These are phyloP conservation scores for Lasiodiplodia gonubiensis DNA, from an alignment of 2,329 filamentous ascomycete species.

Conservation along the genomic window DNA sequence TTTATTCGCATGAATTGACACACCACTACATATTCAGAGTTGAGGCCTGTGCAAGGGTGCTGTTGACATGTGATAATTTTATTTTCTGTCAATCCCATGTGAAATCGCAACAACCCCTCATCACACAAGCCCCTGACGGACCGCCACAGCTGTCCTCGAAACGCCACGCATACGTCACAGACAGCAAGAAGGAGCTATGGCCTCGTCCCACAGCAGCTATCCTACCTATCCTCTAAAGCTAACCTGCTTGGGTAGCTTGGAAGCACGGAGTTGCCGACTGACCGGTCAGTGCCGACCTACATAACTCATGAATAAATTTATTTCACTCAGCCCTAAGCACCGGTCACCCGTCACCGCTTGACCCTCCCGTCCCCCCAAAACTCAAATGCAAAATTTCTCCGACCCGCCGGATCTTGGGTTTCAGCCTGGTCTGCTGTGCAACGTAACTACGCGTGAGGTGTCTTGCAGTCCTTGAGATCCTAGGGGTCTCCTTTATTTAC, in stretches of 20 bases:
- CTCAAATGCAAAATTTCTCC: background rate
- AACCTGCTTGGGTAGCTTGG: background rate
- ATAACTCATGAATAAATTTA: background rate
- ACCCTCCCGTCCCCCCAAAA: background rate
- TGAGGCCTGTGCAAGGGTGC: background rate
- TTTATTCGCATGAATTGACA: background rate
- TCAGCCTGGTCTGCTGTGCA: background rate
- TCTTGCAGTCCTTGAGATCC: background rate
- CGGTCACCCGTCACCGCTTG: constrained; percentile 1
- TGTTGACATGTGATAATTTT: background rate
- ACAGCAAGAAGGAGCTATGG: constrained; percentile 7
- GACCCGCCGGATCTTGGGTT: background rate
- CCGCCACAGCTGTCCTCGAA: background rate
- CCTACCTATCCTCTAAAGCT: background rate
- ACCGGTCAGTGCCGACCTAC: background rate
- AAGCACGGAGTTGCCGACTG: background rate
- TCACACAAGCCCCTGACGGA: background rate
- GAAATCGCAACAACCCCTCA: background rate
- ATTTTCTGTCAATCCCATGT: background rate
- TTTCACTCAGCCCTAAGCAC: constrained; percentile 4
- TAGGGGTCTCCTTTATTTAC: background rate
- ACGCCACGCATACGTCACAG: background rate
- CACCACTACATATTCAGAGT: background rate
- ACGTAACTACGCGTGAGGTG: background rate
- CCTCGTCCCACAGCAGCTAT: constrained; percentile 6